These are phyloP conservation scores for Halocafeteria seosinensis DNA, from an alignment of 108 stramenopile genomes.

Conservation along the genomic window DNA sequence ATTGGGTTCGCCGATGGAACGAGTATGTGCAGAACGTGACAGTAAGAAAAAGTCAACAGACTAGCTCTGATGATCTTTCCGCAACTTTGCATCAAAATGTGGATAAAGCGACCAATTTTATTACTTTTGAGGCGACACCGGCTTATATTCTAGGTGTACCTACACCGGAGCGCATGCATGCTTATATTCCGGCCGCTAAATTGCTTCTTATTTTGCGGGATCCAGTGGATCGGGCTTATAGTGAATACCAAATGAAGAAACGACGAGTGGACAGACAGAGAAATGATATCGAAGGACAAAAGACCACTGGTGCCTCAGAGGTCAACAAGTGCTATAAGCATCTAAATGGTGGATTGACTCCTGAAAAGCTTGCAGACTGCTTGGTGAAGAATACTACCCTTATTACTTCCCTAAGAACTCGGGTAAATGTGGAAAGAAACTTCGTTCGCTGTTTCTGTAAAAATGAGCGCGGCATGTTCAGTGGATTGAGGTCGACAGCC, in stretches of 20 bases:
- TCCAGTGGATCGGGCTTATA: constrained; percentile 9
- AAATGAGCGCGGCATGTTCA: too few species aligned
- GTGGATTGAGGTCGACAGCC: too few species aligned
- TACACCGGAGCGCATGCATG: neutral
- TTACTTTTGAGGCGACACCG: neutral
- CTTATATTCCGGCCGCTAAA: neutral
- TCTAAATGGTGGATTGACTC: too few species aligned
- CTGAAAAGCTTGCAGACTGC: too few species aligned
- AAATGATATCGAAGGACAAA: neutral
- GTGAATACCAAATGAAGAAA: constrained; percentile 12
- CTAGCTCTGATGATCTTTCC: neutral
- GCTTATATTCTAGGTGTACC: neutral
- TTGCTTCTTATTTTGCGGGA: constrained; percentile 3
- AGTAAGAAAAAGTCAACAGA: neutral
- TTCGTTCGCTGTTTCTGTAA: too few species aligned
- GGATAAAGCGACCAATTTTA: neutral
- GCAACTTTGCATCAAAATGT: neutral
- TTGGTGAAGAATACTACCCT: too few species aligned
- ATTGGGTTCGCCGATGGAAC: neutral
- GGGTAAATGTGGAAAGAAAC: too few species aligned
- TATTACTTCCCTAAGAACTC: too few species aligned
- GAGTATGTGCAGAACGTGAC: neutral
- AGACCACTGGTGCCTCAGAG: too few species aligned
- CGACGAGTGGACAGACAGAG: neutral
- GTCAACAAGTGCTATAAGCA: too few species aligned